These are phyloP conservation scores for Arthrobotrys entomopaga DNA, from an alignment of 2,329 filamentous ascomycete genomes.

Conservation along the genomic window DNA sequence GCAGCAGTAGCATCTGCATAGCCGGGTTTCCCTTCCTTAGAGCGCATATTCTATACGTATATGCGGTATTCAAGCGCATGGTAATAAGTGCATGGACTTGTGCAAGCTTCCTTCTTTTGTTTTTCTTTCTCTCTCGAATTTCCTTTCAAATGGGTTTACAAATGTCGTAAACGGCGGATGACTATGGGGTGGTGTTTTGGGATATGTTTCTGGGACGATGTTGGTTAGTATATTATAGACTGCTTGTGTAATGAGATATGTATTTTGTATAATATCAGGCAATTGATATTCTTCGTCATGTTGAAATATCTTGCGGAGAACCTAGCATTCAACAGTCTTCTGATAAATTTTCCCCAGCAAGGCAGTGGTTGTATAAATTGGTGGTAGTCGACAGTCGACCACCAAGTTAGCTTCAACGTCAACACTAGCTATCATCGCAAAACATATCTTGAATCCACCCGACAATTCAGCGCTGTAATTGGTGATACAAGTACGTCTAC, in stretches of 20 bases:
- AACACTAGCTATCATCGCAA: no score
- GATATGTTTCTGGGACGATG: slow-evolving; percentile 2
- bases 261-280: slow-evolving; percentile 6
- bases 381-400: no score
- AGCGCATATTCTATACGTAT: no score
- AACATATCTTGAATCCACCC: no score
- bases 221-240: background rate
- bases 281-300: background rate
- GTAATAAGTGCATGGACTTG: background rate
- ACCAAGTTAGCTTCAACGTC: no score
- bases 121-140: no score
- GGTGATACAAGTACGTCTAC: no score
- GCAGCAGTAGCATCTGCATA: slow-evolving; percentile 23
- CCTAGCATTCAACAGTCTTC: background rate
- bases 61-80: no score
- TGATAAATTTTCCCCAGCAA: slow-evolving; percentile 1
- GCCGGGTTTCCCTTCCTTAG: background rate
- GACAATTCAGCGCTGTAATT: no score
- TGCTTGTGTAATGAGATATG: background rate
- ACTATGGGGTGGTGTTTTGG: slow-evolving; percentile 5
- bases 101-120: no score
- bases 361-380: background rate
- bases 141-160: background rate
- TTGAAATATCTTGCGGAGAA: background rate
- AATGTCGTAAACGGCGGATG: background rate